These are phyloP conservation scores for Rhododendron simsii DNA, from an alignment of 148 eudicot species.

Conservation along the genomic window DNA sequence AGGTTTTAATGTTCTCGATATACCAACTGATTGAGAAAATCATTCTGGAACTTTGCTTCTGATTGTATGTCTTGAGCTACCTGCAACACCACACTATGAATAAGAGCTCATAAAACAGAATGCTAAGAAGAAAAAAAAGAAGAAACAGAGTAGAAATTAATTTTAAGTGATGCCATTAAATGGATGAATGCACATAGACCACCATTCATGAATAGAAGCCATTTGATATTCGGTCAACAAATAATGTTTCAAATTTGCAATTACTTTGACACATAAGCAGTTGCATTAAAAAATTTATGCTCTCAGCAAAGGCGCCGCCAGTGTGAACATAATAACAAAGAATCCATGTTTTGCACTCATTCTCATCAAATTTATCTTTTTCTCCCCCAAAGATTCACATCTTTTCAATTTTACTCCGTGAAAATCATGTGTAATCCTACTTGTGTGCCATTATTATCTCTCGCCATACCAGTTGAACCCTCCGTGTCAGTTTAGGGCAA, in stretches of 20 bases:
- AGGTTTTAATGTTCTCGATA: slow-evolving; percentile 4
- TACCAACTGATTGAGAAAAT: slow-evolving; percentile 82
- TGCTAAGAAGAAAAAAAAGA: not conserved
- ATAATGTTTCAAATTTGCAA: not conserved
- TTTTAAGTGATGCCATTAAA: not conserved
- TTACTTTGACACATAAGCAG: not conserved
- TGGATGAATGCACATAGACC: not conserved
- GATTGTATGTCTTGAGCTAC: slow-evolving; percentile 78
- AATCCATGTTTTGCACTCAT: not conserved
- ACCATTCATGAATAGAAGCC: not conserved
- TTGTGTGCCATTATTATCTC: too few species aligned
- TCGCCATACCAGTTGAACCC: not conserved
- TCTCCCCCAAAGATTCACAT: not conserved
- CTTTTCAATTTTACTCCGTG: not conserved
- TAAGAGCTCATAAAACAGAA: slow-evolving; percentile 11
- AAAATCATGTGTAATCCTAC: too few species aligned
- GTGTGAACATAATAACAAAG: too few species aligned
- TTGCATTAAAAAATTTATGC: not conserved
- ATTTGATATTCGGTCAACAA: not conserved
- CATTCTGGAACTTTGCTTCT: slow-evolving; percentile 80
- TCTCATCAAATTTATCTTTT: not conserved
- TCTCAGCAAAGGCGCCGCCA: not conserved
- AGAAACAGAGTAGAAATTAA: not conserved
- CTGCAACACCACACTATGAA: slow-evolving; percentile 32
- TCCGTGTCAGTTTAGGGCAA: not conserved